phyloP scores from a whole-genome alignment of 768 basidiomycete genomes.

The Pulveroboletus frians region DNA sequence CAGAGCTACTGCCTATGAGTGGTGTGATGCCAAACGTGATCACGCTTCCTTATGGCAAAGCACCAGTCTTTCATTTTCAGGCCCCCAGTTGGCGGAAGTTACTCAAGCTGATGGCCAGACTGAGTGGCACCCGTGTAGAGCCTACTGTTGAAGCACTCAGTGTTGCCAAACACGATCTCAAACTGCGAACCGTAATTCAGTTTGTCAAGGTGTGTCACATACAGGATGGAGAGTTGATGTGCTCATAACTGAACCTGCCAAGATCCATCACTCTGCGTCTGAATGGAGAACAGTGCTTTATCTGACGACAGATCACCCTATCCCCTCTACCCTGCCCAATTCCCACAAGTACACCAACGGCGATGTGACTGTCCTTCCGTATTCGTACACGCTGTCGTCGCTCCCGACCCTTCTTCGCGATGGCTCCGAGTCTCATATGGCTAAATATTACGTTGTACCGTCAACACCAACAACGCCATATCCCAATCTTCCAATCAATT shows the following conservation, averaged over 20 bases:
- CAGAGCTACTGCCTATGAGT: slow-evolving; percentile 42
- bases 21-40: slow-evolving; percentile 66
- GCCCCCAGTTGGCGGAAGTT: slow-evolving; percentile 71
- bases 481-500: slow-evolving; percentile 67
- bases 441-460: slow-evolving; percentile 71
- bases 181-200: slow-evolving; percentile 70
- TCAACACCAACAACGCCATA: slow-evolving; percentile 52
- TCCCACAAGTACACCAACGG: slow-evolving; percentile 47
- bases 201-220: slow-evolving; percentile 59
- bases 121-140: slow-evolving; percentile 66
- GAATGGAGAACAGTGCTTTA: slow-evolving; percentile 76
- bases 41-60: slow-evolving; percentile 64
- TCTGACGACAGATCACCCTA: slow-evolving; percentile 68
- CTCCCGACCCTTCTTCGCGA: slow-evolving; percentile 61
- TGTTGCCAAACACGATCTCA: slow-evolving; percentile 48
- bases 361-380: slow-evolving; percentile 66
- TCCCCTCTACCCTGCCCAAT: slow-evolving; percentile 42
- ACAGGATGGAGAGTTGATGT: background rate
- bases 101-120: slow-evolving; percentile 67
- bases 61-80: slow-evolving; percentile 65
- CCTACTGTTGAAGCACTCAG: slow-evolving; percentile 65
- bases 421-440: slow-evolving; percentile 54
- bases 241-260: slow-evolving; percentile 4
- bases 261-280: slow-evolving; percentile 55
- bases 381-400: slow-evolving; percentile 59